Evolutionary conservation across 2,329 filamentous ascomycete genomes (phyloP), one percentile per base, ranked within the genome.

Genomic region (Juglanconis sp.): DNA sequence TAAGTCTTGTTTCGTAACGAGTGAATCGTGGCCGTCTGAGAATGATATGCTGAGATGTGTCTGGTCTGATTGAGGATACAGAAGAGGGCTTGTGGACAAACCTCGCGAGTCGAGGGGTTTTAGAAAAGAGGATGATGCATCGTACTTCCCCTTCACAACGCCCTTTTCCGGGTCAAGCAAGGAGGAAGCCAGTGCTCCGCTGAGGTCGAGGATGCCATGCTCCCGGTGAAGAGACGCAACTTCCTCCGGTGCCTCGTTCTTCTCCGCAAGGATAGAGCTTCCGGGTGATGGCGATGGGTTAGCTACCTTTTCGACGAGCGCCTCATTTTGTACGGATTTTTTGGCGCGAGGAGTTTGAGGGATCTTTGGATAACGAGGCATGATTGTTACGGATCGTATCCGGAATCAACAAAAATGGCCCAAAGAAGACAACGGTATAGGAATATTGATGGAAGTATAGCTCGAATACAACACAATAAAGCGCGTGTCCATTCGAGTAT

Each of bases 1-100:
- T 64, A 64, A 42, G 3, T 30, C 11, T 13, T 50, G 42, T 38
- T 38, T 60, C 34, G 13, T 57, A 38, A 40, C 5, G 5, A 30
- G 32, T 31, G 8, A 17, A 50, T 15, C 17, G 3, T 17, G 30
- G 13, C 15, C 13, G 13, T 10, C 6, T 13, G 51, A 42, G 30
- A 42, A 35, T 30, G 30, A 15, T 30, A 48, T 5, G 24, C 31
- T 32, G 15, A 30, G 7, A 32, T 49, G 47, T 8, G 32, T 17
- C 35, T 30, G 48, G 13, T n/a, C 35, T 49, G 40, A 9, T 7
- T 9, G 53, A 5, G 11, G 15, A 30, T 57, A 24, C 15, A 15
- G 32, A 13, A 7, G 61, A 31, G 57, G 9, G 8, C 3, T 32
- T 7, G 30, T 46, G 6, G 60, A 53, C 4, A 36, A 13, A 17